Conservation (phyloP, 139 green algal species). For the Tetradesmus obliquus region DNA sequence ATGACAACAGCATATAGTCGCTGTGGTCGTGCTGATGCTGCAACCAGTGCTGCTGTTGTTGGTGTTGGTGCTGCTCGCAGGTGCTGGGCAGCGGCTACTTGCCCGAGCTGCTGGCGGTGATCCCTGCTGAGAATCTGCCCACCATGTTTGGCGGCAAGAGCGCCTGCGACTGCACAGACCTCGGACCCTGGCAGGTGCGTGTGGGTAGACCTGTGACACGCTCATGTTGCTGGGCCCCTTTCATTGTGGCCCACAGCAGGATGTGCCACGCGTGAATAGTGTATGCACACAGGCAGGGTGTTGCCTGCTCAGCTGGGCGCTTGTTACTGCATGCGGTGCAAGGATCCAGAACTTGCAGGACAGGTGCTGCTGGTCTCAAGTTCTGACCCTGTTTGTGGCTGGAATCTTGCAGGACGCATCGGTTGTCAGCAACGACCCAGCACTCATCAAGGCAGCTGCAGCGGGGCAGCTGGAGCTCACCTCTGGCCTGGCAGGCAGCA, state of each 20-base stretch:
- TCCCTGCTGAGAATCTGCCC: constrained; percentile 32
- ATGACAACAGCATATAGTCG: not conserved
- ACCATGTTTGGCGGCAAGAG: constrained; percentile 42
- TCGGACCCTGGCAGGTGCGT: constrained; percentile 29
- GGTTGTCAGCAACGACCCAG: not conserved
- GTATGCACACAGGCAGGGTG: no score
- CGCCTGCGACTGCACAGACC: constrained; percentile 9
- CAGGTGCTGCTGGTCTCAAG: not conserved
- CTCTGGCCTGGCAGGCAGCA: not conserved
- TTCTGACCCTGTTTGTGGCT: not conserved
- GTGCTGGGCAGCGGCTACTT: constrained; percentile 33
- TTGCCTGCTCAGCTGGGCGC: not conserved
- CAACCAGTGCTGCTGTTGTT: not conserved
- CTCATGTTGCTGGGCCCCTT: not conserved
- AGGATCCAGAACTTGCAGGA: no score
- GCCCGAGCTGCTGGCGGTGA: constrained; percentile 37
- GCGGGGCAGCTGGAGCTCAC: not conserved
- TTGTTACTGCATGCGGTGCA: not conserved
- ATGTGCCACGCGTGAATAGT: not conserved
- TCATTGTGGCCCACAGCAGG: not conserved
- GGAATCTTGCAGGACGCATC: constrained; percentile 1
- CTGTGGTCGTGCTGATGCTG: not conserved
- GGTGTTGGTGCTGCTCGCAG: not conserved
- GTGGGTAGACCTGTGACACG: not conserved
- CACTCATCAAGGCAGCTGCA: constrained; percentile 21